Evolutionary conservation across 2,329 filamentous ascomycete species (phyloP).

Genomic region (Nothophoma quercina): DNA sequence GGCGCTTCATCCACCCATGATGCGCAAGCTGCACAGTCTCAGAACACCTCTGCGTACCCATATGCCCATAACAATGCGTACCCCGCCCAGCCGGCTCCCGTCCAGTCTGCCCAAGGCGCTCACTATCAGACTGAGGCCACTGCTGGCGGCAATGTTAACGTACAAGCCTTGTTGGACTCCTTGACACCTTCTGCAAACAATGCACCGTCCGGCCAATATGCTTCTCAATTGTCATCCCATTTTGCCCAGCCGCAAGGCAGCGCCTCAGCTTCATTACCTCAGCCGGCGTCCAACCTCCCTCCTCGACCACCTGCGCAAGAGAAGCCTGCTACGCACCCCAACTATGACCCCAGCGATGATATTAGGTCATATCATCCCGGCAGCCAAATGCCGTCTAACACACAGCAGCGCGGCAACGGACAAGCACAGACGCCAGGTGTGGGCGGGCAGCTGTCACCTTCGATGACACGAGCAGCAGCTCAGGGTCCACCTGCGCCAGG

Average conservation of each 20-base stretch:
- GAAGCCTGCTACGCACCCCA: slow-evolving; percentile 56
- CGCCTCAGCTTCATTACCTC: slow-evolving; percentile 47
- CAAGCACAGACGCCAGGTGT: slow-evolving; percentile 36
- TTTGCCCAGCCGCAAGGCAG: slow-evolving; percentile 43
- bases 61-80: slow-evolving; percentile 47
- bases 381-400: slow-evolving; percentile 48
- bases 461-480: slow-evolving; percentile 30
- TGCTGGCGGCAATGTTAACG: slow-evolving; percentile 50
- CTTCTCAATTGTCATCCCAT: slow-evolving; percentile 39
- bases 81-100: slow-evolving; percentile 38
- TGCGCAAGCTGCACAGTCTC: slow-evolving; percentile 35
- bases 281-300: slow-evolving; percentile 54
- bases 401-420: slow-evolving; percentile 38
- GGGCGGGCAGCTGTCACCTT: slow-evolving; percentile 22
- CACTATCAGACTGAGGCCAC: slow-evolving; percentile 35
- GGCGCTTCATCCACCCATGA: slow-evolving; percentile 46
- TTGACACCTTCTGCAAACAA: slow-evolving; percentile 47
- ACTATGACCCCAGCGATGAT: slow-evolving; percentile 57
- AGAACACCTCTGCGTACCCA: slow-evolving; percentile 41
- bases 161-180: slow-evolving; percentile 57
- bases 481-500: slow-evolving; percentile 40
- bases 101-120: slow-evolving; percentile 41
- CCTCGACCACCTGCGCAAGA: slow-evolving; percentile 59
- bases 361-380: slow-evolving; percentile 61
- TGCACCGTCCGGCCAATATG: slow-evolving; percentile 44